Base-by-base conservation (phyloP, 2,329 filamentous ascomycete genomes). In the Clonostachys chloroleuca region DNA sequence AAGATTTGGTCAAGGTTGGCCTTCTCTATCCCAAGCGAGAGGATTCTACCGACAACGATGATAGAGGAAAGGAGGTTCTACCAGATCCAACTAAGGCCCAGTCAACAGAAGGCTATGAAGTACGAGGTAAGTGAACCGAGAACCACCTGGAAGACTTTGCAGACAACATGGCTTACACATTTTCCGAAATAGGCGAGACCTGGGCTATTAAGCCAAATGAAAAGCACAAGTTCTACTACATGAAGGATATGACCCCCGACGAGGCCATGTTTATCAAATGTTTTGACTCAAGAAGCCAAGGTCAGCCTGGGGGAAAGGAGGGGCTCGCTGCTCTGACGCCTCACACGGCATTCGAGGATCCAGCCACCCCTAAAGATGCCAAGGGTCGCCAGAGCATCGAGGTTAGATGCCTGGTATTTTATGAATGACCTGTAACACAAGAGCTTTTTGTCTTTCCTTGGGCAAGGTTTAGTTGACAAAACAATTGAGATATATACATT, bases 311-410 rank as follows among this genome's bases (percentile, higher is more conserved):
- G 8, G 24, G 24, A 2, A 77, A 73, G 60, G 65, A 71, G 5
- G 74, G 69, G 0, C 82, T 80, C 48, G 79, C 77, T 14, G 80
- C 81, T 0, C 64, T 79, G 44, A 69, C 81, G 43, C 83, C 89
- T 13, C 89, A 95, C 67, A 84, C 84, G 10, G 90, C 90, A 1
- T 96, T 96, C 66, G 72, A 77, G 37, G 87, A 96, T 62, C 85
- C 87, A 3, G 72, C 84, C 50, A 89, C 87, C 1, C 79, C 83
- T 4, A 68, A 75, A 16, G 86, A 84, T 42, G 89, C 87, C 5
- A 81, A 83, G 52, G 80, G 79, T 0, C 77, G 91, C 54, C 88
- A 95, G 73, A 95, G 90, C 62, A 95, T 96, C 61, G 92, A 96
- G 66, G 87, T 96, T 14, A 78, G 92, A 56, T 84, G 88, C 35